Evolutionary conservation across 495 filamentous ascomycete genomes (phyloP).

Genomic region (Friedmanniomyces simplex): DNA sequence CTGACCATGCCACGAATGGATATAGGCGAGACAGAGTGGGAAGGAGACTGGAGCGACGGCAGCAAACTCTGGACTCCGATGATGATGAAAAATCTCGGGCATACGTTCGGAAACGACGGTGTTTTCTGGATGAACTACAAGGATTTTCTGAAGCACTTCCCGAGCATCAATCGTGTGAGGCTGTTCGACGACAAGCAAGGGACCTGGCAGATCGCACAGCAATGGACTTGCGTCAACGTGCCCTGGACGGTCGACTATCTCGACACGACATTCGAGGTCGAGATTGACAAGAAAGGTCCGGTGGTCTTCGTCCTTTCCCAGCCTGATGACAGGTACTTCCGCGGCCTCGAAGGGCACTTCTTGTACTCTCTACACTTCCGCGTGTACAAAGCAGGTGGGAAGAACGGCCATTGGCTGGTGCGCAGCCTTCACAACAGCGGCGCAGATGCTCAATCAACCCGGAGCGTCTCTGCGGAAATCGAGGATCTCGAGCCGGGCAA

Average conservation of each 20-base stretch:
- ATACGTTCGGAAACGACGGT: slow-evolving; percentile 74
- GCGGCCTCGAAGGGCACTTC: slow-evolving; percentile 75
- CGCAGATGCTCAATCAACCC: slow-evolving; percentile 31
- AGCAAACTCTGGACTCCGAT: slow-evolving; percentile 86
- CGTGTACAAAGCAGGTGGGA: slow-evolving; percentile 61
- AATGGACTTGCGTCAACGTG: slow-evolving; percentile 76
- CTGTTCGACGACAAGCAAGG: slow-evolving; percentile 52
- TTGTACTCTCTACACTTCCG: slow-evolving; percentile 68
- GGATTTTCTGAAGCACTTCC: slow-evolving; percentile 75
- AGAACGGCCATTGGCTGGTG: slow-evolving; percentile 69
- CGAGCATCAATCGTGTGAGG: slow-evolving; percentile 75
- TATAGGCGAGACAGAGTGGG: slow-evolving; percentile 61
- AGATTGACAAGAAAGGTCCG: slow-evolving; percentile 52
- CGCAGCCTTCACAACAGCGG: slow-evolving; percentile 62
- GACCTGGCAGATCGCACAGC: slow-evolving; percentile 70
- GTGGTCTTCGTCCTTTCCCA: slow-evolving; percentile 75
- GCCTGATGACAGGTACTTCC: slow-evolving; percentile 79
- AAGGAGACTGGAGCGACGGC: slow-evolving; percentile 49
- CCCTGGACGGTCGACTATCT: slow-evolving; percentile 83
- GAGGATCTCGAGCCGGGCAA: slow-evolving; percentile 64
- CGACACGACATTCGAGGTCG: slow-evolving; percentile 68
- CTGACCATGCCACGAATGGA: too few relatives aligned
- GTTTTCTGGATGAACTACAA: slow-evolving; percentile 68
- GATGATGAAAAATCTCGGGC: slow-evolving; percentile 39
- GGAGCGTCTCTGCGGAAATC: slow-evolving; percentile 74